Evolutionary conservation across 371 early-diverging fungal species (phyloP).

Genomic region (Apophysomyces variabilis): DNA sequence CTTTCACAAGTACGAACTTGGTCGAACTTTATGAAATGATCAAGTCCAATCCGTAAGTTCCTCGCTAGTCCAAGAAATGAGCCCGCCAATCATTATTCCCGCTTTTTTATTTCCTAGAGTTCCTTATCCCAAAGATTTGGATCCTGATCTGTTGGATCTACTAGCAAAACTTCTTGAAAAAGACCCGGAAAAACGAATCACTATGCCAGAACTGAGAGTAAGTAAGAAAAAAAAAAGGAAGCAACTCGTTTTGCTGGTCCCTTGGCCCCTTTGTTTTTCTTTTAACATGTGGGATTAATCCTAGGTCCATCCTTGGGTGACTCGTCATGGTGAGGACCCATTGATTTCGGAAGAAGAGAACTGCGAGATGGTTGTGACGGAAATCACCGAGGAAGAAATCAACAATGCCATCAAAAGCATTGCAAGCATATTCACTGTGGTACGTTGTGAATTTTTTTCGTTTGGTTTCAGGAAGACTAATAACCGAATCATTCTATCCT

Average conservation of each 20-base stretch:
- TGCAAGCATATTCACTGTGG: slow-evolving; percentile 55
- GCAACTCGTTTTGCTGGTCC: too few species aligned
- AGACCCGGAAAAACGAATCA: slow-evolving; percentile 79
- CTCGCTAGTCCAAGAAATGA: not conserved
- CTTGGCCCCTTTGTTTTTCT: not conserved
- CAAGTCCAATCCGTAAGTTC: slow-evolving; percentile 50
- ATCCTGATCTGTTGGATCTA: slow-evolving; percentile 63
- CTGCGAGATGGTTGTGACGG: slow-evolving; percentile 66
- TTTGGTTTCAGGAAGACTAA: not conserved
- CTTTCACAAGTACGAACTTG: slow-evolving; percentile 79
- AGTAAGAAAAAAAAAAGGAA: slow-evolving; percentile 13
- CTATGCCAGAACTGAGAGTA: slow-evolving; percentile 77
- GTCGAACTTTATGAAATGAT: slow-evolving; percentile 82
- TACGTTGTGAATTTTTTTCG: slow-evolving; percentile 23
- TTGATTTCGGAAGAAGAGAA: slow-evolving; percentile 80
- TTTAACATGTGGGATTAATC: not conserved
- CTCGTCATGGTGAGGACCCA: slow-evolving; percentile 66
- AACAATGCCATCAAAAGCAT: slow-evolving; percentile 77
- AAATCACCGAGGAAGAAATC: slow-evolving; percentile 87
- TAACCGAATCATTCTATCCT: not conserved
- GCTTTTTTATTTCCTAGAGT: slow-evolving; percentile 16
- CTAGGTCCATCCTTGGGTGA: slow-evolving; percentile 87
- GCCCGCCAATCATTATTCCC: not conserved
- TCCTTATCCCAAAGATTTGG: slow-evolving; percentile 40
- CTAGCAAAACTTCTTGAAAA: slow-evolving; percentile 79